Evolutionary conservation across 345 rosid species (phyloP), one percentile per base, ranked within the genome.

Genomic region (Aurinia saxatilis): DNA sequence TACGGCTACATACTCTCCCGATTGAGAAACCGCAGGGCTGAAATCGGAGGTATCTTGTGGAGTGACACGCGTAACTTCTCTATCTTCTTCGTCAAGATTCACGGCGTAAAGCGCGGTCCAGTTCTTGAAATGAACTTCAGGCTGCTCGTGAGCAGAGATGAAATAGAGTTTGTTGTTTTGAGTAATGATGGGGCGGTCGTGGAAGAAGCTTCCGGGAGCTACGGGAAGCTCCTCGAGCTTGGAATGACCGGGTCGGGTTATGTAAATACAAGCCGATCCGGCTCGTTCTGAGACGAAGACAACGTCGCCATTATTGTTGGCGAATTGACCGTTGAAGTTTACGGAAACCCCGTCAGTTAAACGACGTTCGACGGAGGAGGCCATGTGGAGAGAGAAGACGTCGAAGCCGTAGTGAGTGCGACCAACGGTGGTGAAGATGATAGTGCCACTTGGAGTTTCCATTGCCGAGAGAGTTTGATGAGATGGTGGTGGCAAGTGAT

Each of bases 301-400:
- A 37, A 84, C 39, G 25, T 80, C 72, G 7, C 65, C 60, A 15
- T 68, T 49, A 12, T 19, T 65, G 51, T 72, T 41, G 3, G 50
- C 60, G 72, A 87, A 88, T 45, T 85, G 89, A 67, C 86, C 96
- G 54, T 88, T 91, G 70, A 78, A 85, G 73, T 88, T 87, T 75
- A 87, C 72, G 60, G 96, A 91, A 9, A 74, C 15, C 14, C 84
- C 87, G 44, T 88, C 91, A 5, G 96, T 77, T 66, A 91, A 91
- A 67, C 87, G 72, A 30, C 49, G 62, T 35, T 62, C 62, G 6
- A 60, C 17, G 27, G 80, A 2, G 29, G 78, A 65, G 4, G 74
- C 39, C 7, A 80, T 70, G 31, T 73, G 53, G 63, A 80, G 15
- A 59, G 86, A 78, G 78, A 85, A 83, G 46, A 84, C 77, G 50